Evolutionary conservation across 371 early-diverging fungal genomes (phyloP), one percentile per base, ranked within the genome.

Genomic region (Mortierella sp.): DNA sequence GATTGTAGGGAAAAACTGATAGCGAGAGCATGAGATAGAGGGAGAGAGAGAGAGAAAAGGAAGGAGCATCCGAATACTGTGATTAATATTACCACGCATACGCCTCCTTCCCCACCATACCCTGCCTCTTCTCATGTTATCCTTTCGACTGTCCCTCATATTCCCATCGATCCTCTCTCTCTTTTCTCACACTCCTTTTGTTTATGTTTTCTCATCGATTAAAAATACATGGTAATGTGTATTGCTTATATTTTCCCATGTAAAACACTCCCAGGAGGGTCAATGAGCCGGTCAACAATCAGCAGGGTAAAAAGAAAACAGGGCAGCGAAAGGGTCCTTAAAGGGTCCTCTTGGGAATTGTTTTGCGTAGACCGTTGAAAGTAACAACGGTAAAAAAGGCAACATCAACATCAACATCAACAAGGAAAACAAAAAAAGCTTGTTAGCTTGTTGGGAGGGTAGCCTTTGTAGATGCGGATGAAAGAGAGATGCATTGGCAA

Each of bases 301-400:
- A 60, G 31, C 60, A 13, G 31, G 5, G 14, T 31, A 31, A 48
- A 48, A 3, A 28, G 13, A 26, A 13, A 26, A 9, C 42, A 38
- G 1, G 42, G 42, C 42, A 38, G 54, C 11, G 26, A 26, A 13
- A 57, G 7, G 55, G 55, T 38, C 42, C 42, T 38, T 38, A 24
- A 1, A 24, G 55, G 28, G 31, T 60, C 16, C 16, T 28, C 60
- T 31, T 60, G 60, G 31, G 60, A 60, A 60, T 31, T 60, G 31
- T 60, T 60, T 60, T 60, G 60, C 60, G 60, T 60, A 31, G 19
- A 60, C 60, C 31, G 60, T 60, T 60, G 60, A 65, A 34, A 60
- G 16, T 16, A 31, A 60, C 34, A 31, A 60, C 34, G 26, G 16
- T 16, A 50, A 50, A 16, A 50, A 50, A 2, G 9, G 9, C 10